These are phyloP conservation scores for Aspergillus sp. DNA, from an alignment of 2,329 filamentous ascomycete genomes.

Conservation along the genomic window DNA sequence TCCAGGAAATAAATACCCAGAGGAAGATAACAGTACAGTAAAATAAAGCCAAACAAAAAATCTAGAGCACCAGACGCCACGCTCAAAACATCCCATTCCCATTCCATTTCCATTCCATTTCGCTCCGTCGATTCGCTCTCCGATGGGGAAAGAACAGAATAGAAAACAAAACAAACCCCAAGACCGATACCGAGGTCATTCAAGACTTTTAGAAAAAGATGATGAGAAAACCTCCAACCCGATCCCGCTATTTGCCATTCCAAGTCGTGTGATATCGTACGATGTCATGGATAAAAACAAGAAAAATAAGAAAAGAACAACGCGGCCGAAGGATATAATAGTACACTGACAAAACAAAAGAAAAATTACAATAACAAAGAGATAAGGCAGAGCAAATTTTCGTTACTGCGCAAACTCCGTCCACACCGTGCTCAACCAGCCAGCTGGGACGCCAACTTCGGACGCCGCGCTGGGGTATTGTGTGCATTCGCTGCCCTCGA, in stretches of 20 bases:
- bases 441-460: conserved; percentile 32
- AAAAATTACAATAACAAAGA: background rate
- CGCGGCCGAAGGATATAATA: conserved; percentile 1
- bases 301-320: background rate
- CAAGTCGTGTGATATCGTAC: background rate
- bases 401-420: conserved; percentile 30
- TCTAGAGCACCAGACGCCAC: conserved; percentile 3
- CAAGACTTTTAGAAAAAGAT: background rate
- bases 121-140: background rate
- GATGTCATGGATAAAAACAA: conserved; percentile 1
- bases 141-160: background rate
- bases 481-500: conserved; percentile 36
- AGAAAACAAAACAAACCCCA: background rate
- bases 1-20: background rate
- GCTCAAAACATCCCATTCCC: conserved; percentile 9
- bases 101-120: background rate
- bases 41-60: background rate
- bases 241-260: background rate
- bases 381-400: background rate
- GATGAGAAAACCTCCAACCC: background rate
- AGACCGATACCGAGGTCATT: background rate
- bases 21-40: background rate
- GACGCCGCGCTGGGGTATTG: conserved; percentile 29
- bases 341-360: conserved; percentile 7
- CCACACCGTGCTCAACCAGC: conserved; percentile 41